A percentile compares a stretch with the other conserved stretches of the same genome.
Evolutionary conservation across 306 rosid genomes (phyloP).

Genomic region (Hylodesmum podocarpum): DNA sequence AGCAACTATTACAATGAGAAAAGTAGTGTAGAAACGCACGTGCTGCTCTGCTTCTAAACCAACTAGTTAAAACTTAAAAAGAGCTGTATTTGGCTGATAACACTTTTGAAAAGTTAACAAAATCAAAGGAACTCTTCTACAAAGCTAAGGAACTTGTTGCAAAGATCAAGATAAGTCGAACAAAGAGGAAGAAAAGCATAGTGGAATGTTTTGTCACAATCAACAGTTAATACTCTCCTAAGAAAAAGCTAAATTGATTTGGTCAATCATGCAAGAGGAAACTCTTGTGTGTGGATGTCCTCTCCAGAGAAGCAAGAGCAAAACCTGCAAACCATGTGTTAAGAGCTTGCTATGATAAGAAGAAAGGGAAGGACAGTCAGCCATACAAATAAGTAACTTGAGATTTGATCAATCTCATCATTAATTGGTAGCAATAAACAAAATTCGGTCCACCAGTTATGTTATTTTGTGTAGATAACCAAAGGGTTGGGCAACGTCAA

Average conservation of each 20-base stretch:
- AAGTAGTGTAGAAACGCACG: not conserved
- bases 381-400: not conserved
- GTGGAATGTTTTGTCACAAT: not conserved
- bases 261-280: not conserved
- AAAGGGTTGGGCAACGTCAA: not conserved
- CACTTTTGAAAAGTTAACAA: not conserved
- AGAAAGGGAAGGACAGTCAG: not conserved
- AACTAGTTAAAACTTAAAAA: not conserved
- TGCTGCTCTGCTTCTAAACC: not conserved
- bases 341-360: not conserved
- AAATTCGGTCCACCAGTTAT: not conserved
- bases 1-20: not conserved
- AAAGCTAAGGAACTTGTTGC: not conserved
- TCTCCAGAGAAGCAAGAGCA: not conserved
- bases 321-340: not conserved
- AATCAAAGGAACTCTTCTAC: not conserved
- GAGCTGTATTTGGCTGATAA: not conserved
- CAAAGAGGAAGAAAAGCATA: not conserved
- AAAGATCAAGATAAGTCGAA: not conserved
- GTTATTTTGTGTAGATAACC: not conserved
- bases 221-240: not conserved
- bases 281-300: not conserved
- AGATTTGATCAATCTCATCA: not conserved
- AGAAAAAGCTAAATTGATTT: not conserved
- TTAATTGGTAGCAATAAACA: not conserved